Percentiles rank a stretch among this genome's conserved stretches.
These are phyloP conservation scores for Dryadomyces quercivorus DNA, from an alignment of 2,329 filamentous ascomycete genomes.

Conservation along the genomic window DNA sequence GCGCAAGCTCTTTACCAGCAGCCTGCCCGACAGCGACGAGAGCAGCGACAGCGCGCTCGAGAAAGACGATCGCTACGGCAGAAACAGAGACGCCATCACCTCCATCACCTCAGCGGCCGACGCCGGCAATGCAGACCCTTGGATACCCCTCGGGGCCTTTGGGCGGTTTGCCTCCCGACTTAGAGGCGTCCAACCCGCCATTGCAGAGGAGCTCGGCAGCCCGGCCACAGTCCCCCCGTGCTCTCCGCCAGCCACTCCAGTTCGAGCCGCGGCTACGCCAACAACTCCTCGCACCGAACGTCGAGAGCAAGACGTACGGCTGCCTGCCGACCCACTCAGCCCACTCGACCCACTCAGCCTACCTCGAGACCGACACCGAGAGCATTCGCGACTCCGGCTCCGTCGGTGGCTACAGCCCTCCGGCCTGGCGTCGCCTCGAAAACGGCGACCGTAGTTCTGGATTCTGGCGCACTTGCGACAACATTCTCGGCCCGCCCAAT, in stretches of 20 bases:
- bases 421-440: conserved; percentile 48
- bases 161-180: conserved; percentile 43
- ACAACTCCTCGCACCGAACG: background rate
- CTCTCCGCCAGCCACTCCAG: background rate
- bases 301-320: conserved; percentile 21
- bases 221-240: conserved; percentile 10
- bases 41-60: conserved; percentile 5
- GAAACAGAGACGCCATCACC: conserved; percentile 5
- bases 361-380: conserved; percentile 26
- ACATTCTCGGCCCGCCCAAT: conserved; percentile 31
- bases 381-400: conserved; percentile 32
- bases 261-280: background rate
- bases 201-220: background rate
- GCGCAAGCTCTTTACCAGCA: conserved; percentile 2
- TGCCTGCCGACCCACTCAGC: conserved; percentile 29
- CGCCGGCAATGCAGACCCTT: conserved; percentile 11
- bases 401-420: conserved; percentile 46
- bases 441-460: conserved; percentile 46
- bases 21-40: background rate
- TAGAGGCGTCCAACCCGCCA: conserved; percentile 31
- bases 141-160: conserved; percentile 21
- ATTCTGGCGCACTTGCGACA: conserved; percentile 48
- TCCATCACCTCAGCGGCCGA: conserved; percentile 11
- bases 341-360: conserved; percentile 30
- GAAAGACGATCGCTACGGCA: too few relatives aligned